These are phyloP conservation scores for Euptelea pleiosperma DNA, from an alignment of 164 flowering plant genomes.

Conservation along the genomic window DNA sequence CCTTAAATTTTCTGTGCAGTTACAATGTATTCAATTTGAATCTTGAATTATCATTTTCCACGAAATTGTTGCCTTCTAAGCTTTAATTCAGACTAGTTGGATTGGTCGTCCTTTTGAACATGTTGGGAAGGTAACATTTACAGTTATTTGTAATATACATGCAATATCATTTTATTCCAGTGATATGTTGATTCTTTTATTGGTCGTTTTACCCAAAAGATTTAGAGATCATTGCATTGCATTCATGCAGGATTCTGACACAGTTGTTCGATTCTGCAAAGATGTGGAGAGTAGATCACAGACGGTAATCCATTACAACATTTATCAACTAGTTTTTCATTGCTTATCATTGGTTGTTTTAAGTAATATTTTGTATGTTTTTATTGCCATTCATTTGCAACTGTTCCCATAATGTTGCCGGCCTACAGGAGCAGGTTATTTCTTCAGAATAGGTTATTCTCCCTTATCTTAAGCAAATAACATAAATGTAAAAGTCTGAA, in stretches of 20 bases:
- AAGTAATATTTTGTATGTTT: not conserved
- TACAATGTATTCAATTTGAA: not conserved
- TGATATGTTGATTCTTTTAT: not conserved
- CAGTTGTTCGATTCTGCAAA: slow-evolving; percentile 84
- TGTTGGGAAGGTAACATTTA: slow-evolving; percentile 48
- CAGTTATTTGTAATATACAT: not conserved
- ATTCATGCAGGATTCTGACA: slow-evolving; percentile 54
- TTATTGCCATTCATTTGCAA: slow-evolving; percentile 5
- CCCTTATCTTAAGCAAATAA: no score
- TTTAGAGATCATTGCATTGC: slow-evolving; percentile 3
- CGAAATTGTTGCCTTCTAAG: slow-evolving; percentile 38
- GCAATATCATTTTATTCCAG: not conserved
- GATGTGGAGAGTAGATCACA: slow-evolving; percentile 88
- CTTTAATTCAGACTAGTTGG: slow-evolving; percentile 61
- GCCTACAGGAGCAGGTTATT: no score
- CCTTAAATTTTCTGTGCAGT: not conserved
- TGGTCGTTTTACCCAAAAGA: not conserved
- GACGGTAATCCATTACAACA: slow-evolving; percentile 34
- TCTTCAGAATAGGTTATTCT: no score
- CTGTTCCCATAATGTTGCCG: not conserved
- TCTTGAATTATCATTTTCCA: slow-evolving; percentile 2
- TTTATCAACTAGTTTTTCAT: slow-evolving; percentile 3
- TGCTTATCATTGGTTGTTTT: not conserved
- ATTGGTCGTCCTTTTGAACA: slow-evolving; percentile 67
- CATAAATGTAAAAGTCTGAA: no score